Percentiles rank a stretch among this genome's conserved stretches.
Conservation (phyloP, 1,139 yeast genomes). For the Blastobotrys elegans region DNA sequence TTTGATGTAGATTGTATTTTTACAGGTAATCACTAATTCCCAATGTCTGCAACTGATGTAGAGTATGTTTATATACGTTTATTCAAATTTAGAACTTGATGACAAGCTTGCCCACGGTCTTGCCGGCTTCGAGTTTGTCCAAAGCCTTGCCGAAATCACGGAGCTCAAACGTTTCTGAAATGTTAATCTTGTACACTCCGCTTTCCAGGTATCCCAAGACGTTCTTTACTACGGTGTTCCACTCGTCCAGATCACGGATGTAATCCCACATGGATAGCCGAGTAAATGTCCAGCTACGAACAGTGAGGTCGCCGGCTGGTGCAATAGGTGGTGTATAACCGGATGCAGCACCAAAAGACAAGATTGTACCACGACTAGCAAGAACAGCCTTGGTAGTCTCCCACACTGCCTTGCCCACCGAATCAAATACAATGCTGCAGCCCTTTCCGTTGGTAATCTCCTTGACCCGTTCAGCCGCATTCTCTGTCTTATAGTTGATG, state of each 20-base stretch:
- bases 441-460: slow-evolving; percentile 71
- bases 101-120: slow-evolving; percentile 72
- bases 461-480: slow-evolving; percentile 52
- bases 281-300: slow-evolving; percentile 55
- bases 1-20: no score
- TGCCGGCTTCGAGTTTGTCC: slow-evolving; percentile 60
- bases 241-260: slow-evolving; percentile 50
- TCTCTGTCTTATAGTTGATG: slow-evolving; percentile 55
- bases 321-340: slow-evolving; percentile 70
- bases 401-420: slow-evolving; percentile 77
- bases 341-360: slow-evolving; percentile 78
- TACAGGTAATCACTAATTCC: no score
- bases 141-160: slow-evolving; percentile 62
- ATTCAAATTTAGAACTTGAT: slow-evolving; percentile 34
- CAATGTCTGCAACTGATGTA: no score
- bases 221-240: slow-evolving; percentile 48
- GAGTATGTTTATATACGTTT: no score
- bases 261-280: slow-evolving; percentile 64
- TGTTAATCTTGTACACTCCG: slow-evolving; percentile 48
- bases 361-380: slow-evolving; percentile 67
- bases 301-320: slow-evolving; percentile 43
- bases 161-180: slow-evolving; percentile 55
- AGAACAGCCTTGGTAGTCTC: slow-evolving; percentile 60
- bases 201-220: slow-evolving; percentile 44
- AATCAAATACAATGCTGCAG: slow-evolving; percentile 68